Conservation (phyloP, 306 rosid genomes). For the Cucurbita pepo region DNA sequence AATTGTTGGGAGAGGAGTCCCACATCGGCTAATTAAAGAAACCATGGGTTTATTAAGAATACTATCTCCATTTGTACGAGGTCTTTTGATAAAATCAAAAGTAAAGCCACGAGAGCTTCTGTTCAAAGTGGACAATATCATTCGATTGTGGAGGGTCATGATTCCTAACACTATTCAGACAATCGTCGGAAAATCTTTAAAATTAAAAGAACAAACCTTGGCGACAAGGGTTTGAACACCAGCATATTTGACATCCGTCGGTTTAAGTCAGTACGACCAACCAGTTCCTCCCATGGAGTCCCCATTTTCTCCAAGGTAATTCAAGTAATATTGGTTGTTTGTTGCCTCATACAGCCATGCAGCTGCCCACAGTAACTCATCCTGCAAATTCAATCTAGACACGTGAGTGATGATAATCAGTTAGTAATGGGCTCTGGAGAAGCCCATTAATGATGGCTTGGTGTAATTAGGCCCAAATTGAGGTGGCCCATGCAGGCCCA, state of each 20-base stretch:
- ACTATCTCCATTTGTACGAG: too few species aligned
- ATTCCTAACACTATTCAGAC: too few species aligned
- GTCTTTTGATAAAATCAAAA: too few species aligned
- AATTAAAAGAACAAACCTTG: slow-evolving; percentile 29
- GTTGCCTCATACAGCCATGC: slow-evolving; percentile 95
- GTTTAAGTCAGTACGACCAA: too few species aligned
- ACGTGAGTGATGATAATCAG: neutral
- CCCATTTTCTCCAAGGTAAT: slow-evolving; percentile 75
- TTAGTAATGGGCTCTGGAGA: neutral
- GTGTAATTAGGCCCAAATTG: neutral
- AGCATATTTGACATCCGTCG: slow-evolving; percentile 93
- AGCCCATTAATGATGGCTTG: neutral
- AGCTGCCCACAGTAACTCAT: slow-evolving; percentile 94
- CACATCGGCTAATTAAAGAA: too few species aligned
- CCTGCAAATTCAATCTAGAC: slow-evolving; percentile 21
- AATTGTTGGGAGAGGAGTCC: too few species aligned
- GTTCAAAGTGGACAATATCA: too few species aligned
- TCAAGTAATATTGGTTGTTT: slow-evolving; percentile 58
- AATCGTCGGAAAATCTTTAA: too few species aligned
- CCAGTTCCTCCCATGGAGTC: slow-evolving; percentile 97
- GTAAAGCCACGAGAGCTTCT: too few species aligned
- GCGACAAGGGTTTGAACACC: slow-evolving; percentile 89
- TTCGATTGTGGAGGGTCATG: too few species aligned
- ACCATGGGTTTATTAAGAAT: too few species aligned
- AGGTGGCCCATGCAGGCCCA: too few species aligned